These are phyloP conservation scores for Epithele typhae DNA, from an alignment of 768 basidiomycete species.

Conservation along the genomic window DNA sequence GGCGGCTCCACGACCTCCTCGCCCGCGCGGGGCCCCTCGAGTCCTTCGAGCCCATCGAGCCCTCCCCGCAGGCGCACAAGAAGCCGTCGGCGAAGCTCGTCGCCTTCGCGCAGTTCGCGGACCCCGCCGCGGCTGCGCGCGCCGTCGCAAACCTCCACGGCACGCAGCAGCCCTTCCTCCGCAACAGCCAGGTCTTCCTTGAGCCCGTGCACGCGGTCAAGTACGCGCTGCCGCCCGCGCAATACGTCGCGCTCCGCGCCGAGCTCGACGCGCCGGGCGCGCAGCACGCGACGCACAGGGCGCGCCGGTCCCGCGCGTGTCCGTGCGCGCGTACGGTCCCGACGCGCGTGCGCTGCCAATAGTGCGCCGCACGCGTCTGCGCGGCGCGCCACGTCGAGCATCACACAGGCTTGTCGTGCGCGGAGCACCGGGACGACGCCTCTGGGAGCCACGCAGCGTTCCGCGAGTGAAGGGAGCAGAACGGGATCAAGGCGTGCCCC, in stretches of 20 bases:
- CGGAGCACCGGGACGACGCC: conserved; percentile 15
- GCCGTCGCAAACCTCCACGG: conserved; percentile 25
- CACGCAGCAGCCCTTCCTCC: conserved; percentile 34
- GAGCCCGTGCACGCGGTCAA: conserved; percentile 37
- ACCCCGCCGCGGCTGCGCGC: conserved; percentile 29
- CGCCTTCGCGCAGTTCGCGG: conserved; percentile 40
- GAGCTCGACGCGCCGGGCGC: conserved; percentile 32
- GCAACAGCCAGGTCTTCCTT: conserved; percentile 32
- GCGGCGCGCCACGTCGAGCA: conserved; percentile 33
- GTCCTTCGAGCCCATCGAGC: conserved; percentile 32
- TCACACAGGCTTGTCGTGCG: conserved; percentile 40
- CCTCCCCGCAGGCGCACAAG: conserved; percentile 25
- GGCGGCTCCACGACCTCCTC: conserved; percentile 33
- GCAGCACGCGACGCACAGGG: conserved; percentile 18
- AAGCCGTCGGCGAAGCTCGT: conserved; percentile 32
- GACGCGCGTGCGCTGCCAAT: conserved; percentile 33
- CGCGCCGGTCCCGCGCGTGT: conserved; percentile 26
- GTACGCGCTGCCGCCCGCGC: conserved; percentile 31
- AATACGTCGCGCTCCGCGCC: conserved; percentile 32
- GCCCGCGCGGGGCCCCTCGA: conserved; percentile 34
- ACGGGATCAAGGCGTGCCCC: conserved; percentile 34
- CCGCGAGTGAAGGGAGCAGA: conserved; percentile 22
- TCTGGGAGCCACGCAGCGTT: conserved; percentile 14
- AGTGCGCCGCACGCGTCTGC: conserved; percentile 35
- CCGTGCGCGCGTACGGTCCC: conserved; percentile 36